Conservation (phyloP, 1,284 basidiomycete genomes). For the Irpex rosettiformis region DNA sequence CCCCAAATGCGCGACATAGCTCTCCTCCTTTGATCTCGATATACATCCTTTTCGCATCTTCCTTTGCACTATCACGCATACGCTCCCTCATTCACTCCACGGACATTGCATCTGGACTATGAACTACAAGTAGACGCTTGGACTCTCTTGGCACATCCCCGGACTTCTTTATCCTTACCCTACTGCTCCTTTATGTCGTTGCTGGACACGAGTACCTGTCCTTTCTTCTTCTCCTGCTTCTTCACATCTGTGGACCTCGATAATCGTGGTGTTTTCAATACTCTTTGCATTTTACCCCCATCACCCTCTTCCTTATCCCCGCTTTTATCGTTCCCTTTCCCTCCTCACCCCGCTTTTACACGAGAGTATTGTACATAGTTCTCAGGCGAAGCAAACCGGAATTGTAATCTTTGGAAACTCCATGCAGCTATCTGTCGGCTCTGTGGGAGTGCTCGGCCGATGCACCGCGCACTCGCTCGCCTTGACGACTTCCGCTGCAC, state of each 20-base stretch:
- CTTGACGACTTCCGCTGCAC: not conserved
- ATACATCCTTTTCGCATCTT: not conserved
- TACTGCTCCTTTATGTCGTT: not conserved
- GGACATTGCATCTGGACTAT: slow-evolving; percentile 5
- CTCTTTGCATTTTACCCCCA: not conserved
- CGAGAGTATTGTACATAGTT: not conserved
- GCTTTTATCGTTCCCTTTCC: not conserved
- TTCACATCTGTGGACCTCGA: not conserved
- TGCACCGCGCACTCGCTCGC: not conserved
- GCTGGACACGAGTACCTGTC: slow-evolving; percentile 1
- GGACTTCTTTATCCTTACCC: not conserved
- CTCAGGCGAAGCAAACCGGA: not conserved
- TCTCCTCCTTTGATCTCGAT: not conserved
- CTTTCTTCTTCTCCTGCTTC: not conserved
- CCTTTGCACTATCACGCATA: not conserved
- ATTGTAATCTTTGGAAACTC: not conserved
- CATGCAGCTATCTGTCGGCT: not conserved
- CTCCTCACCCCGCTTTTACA: not conserved
- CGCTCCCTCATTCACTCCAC: not conserved
- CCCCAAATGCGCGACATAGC: slow-evolving; percentile 2
- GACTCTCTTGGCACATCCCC: slow-evolving; percentile 1
- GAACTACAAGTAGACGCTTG: slow-evolving; percentile 6
- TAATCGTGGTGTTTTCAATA: not conserved
- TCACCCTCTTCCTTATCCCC: not conserved
- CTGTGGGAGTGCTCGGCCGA: not conserved